Evolutionary conservation across 2,329 filamentous ascomycete genomes (phyloP).

Genomic region (Penicillium thymicola): DNA sequence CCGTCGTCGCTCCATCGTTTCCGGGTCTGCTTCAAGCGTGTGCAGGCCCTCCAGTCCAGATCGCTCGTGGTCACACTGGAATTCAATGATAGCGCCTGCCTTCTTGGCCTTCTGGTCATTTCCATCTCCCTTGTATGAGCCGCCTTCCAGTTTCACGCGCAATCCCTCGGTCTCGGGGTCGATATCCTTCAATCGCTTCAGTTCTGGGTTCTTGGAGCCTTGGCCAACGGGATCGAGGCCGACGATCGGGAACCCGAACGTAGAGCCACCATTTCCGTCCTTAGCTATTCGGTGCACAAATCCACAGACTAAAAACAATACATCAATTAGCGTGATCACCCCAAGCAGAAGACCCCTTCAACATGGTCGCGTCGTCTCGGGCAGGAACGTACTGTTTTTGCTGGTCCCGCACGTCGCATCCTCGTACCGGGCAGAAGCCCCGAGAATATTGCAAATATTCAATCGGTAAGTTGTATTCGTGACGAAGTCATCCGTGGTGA

Average conservation of each 20-base stretch:
- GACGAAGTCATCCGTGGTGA: slow-evolving; percentile 25
- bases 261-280: slow-evolving; percentile 49
- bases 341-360: not conserved
- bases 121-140: slow-evolving; percentile 51
- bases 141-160: slow-evolving; percentile 63
- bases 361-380: not conserved
- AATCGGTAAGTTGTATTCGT: slow-evolving; percentile 39
- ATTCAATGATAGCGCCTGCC: slow-evolving; percentile 68
- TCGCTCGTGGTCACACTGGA: slow-evolving; percentile 71
- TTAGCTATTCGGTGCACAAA: slow-evolving; percentile 58
- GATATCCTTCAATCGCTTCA: slow-evolving; percentile 62
- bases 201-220: slow-evolving; percentile 55
- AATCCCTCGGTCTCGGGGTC: slow-evolving; percentile 71
- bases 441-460: slow-evolving; percentile 35
- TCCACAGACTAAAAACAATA: slow-evolving; percentile 63
- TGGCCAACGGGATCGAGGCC: slow-evolving; percentile 61
- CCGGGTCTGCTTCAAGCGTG: slow-evolving; percentile 20
- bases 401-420: slow-evolving; percentile 31
- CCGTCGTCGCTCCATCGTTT: slow-evolving; percentile 1
- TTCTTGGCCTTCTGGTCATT: slow-evolving; percentile 56
- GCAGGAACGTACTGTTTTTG: slow-evolving; percentile 33
- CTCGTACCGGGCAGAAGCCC: slow-evolving; percentile 25
- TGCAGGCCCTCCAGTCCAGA: slow-evolving; percentile 64
- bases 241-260: slow-evolving; percentile 67
- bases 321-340: not conserved